Base-by-base conservation (phyloP, 2,329 filamentous ascomycete genomes). In the Nectriaceae sp. region DNA sequence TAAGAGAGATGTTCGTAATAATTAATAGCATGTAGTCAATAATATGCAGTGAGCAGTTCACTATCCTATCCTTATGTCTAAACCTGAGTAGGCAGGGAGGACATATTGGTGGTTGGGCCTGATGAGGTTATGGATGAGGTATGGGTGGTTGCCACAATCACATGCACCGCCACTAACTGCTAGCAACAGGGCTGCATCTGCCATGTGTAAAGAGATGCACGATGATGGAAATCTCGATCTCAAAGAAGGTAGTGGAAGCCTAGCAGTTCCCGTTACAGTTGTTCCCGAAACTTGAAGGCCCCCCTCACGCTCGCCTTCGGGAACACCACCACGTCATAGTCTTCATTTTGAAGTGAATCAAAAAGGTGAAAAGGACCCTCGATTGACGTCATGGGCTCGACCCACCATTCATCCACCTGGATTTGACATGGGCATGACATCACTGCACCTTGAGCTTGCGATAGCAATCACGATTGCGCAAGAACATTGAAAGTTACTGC, bases 361-460 rank as follows among this genome's bases (percentile, higher is more conserved):
- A n/a, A 19, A 16, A 19, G n/a, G n/a, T n/a, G n/a, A n/a, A n/a
- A n/a, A n/a, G n/a, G n/a, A 10, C n/a, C 33, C 33, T 36, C 8
- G 33, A 8, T 51, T 57, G 55, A 57, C 55, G 55, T 57, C 55
- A 57, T 58, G 47, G 26, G 31, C 42, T 22, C 29, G 18, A 35
- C 11, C 37, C 42, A 40, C 55, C 50, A 45, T 52, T 29, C 42
- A 36, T 47, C 29, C 41, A 21, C 31, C 47, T 51, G 19, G 45
- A 39, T 19, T 15, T 20, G 11, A 22, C 33, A 36, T 11, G n/a
- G 38, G 16, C 18, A 61, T 61, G 59, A 61, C 59, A 61, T 61
- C 59, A 61, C 49, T 11, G 10, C 44, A 38, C 33, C 33, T 16
- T 29, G 41, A 31, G 35, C 43, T 13, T 24, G 44, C 45, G 44